Conservation (phyloP, 2,329 filamentous ascomycete genomes). For the Pyrenochaeta sp. region DNA sequence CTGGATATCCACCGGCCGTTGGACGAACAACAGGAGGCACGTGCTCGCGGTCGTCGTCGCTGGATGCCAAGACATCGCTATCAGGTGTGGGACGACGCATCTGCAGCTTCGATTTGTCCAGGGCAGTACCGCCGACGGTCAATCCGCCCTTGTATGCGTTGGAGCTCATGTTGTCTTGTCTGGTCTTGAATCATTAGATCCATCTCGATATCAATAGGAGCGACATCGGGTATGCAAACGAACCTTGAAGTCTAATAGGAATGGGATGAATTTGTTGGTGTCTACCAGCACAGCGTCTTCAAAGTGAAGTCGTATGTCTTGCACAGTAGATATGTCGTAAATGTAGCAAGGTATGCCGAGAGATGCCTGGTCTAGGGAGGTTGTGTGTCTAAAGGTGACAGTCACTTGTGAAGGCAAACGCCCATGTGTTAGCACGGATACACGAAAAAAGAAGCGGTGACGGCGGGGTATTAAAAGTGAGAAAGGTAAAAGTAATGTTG, state of each 20-base stretch:
- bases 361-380: constrained; percentile 12
- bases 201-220: not conserved
- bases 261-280: not conserved
- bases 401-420: constrained; percentile 24
- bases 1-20: constrained; percentile 31
- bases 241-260: constrained; percentile 23
- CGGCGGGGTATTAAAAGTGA: constrained; percentile 10
- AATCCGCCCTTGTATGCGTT: constrained; percentile 40
- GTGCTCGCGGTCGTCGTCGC: constrained; percentile 85
- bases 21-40: constrained; percentile 34
- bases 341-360: constrained; percentile 17
- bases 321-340: constrained; percentile 14
- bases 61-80: constrained; percentile 91
- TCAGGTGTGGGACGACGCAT: constrained; percentile 88
- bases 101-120: constrained; percentile 73
- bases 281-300: constrained; percentile 19
- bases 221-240: not conserved
- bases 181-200: constrained; percentile 16
- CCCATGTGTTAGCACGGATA: constrained; percentile 16
- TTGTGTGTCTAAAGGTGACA: constrained; percentile 14
- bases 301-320: constrained; percentile 15
- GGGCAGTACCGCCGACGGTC: constrained; percentile 37
- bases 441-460: not conserved
- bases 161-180: constrained; percentile 33
- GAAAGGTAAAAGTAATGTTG: constrained; percentile 10